phyloP scores from a whole-genome alignment of 768 basidiomycete species.

The Suillus weaverae region DNA sequence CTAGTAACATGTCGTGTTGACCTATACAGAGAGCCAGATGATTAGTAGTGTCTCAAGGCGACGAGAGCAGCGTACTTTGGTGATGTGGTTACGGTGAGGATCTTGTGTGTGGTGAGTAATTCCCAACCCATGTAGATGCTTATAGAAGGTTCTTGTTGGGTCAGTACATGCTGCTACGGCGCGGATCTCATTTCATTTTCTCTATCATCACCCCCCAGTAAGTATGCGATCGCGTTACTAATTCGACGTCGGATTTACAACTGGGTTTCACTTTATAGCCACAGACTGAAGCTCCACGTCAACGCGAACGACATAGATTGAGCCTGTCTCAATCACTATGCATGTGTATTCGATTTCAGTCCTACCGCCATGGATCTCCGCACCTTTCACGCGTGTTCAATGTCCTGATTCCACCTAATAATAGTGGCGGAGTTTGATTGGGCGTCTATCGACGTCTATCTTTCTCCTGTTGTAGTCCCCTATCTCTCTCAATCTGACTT shows the following conservation, averaged over 20 bases:
- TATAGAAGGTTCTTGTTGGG: background rate
- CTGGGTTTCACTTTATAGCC: background rate
- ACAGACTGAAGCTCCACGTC: background rate
- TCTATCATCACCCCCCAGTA: background rate
- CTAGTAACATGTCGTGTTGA: background rate
- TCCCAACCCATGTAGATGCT: background rate
- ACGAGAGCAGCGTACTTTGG: background rate
- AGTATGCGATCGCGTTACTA: background rate
- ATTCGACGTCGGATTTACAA: background rate
- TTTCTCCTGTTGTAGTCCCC: too few species aligned
- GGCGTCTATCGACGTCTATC: too few species aligned
- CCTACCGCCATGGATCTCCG: background rate
- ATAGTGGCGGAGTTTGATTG: background rate
- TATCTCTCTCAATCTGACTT: too few species aligned
- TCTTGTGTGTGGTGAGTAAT: background rate
- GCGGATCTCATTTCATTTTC: background rate
- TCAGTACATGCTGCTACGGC: background rate
- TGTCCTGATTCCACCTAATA: background rate
- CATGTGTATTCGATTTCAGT: background rate
- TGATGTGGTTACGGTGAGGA: background rate
- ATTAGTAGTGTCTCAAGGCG: background rate
- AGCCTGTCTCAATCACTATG: background rate
- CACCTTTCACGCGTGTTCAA: background rate
- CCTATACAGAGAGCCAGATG: background rate
- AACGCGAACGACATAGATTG: background rate